A percentile compares a stretch with the other conserved stretches of the same genome.
Conservation (phyloP, 1,284 basidiomycete species). For the Hortiboletus rubellus region DNA sequence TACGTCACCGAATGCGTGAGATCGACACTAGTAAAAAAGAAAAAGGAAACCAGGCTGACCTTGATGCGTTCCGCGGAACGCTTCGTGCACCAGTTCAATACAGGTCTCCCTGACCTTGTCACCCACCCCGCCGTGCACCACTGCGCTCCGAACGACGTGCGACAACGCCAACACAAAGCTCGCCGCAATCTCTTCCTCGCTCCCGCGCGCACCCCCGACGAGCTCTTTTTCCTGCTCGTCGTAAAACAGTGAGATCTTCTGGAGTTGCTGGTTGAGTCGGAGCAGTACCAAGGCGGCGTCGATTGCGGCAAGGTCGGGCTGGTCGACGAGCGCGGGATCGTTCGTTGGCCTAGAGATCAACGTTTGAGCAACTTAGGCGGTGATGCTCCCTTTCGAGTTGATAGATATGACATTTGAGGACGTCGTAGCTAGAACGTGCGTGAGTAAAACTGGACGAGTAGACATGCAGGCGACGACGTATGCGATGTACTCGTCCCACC, state of each 20-base stretch:
- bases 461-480: constrained; percentile 37
- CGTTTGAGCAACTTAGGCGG: constrained; percentile 40
- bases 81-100: constrained; percentile 74
- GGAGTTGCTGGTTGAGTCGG: constrained; percentile 75
- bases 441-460: background rate
- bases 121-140: constrained; percentile 64
- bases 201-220: constrained; percentile 64
- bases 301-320: constrained; percentile 39
- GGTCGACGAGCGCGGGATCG: constrained; percentile 51
- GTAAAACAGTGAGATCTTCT: constrained; percentile 86
- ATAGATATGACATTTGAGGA: constrained; percentile 85
- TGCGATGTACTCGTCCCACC: constrained; percentile 93
- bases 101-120: constrained; percentile 73
- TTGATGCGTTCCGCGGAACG: constrained; percentile 73
- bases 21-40: background rate
- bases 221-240: constrained; percentile 79
- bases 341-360: constrained; percentile 70
- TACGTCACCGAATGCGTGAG: background rate
- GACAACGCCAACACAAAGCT: constrained; percentile 80
- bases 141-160: constrained; percentile 73
- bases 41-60: constrained; percentile 44
- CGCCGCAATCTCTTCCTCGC: constrained; percentile 73
- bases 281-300: constrained; percentile 70
- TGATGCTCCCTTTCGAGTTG: constrained; percentile 76
- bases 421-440: constrained; percentile 63